Percentiles rank a stretch among this genome's conserved stretches.
phyloP scores from a whole-genome alignment of 306 rosid genomes.

The Quercus wislizeni region DNA sequence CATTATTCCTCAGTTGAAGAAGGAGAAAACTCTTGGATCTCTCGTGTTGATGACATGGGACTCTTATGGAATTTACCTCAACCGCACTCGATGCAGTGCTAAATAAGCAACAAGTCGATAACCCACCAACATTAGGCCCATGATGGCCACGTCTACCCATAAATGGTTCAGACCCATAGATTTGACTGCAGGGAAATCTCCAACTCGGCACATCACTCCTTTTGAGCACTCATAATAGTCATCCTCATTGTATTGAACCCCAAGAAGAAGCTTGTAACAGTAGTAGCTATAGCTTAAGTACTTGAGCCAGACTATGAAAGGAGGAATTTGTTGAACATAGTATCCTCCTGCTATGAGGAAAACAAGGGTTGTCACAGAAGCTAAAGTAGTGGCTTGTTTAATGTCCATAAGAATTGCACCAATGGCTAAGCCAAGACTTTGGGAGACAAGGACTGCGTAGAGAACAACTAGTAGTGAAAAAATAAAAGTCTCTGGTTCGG shows the following conservation, averaged over 20 bases:
- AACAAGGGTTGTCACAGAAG: constrained; percentile 94
- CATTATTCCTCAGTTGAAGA: constrained; percentile 55
- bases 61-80: constrained; percentile 36
- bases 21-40: constrained; percentile 46
- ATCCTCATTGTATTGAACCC: constrained; percentile 73
- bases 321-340: constrained; percentile 88
- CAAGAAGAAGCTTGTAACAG: constrained; percentile 91
- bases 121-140: constrained; percentile 86
- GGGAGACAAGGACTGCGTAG: constrained; percentile 91
- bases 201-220: constrained; percentile 62
- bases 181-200: constrained; percentile 68
- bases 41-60: constrained; percentile 21
- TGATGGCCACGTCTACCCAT: constrained; percentile 79
- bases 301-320: constrained; percentile 89
- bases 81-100: constrained; percentile 76
- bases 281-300: constrained; percentile 93
- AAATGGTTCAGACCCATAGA: constrained; percentile 74
- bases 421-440: constrained; percentile 87
- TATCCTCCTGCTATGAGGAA: constrained; percentile 98
- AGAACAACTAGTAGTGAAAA: constrained; percentile 86
- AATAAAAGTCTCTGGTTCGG: constrained; percentile 70
- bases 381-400: constrained; percentile 89
- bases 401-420: constrained; percentile 96
- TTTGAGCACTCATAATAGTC: constrained; percentile 79
- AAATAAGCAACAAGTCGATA: constrained; percentile 82